Evolutionary conservation across 1,284 basidiomycete species (phyloP).

Genomic region (Ceratobasidium sp.): DNA sequence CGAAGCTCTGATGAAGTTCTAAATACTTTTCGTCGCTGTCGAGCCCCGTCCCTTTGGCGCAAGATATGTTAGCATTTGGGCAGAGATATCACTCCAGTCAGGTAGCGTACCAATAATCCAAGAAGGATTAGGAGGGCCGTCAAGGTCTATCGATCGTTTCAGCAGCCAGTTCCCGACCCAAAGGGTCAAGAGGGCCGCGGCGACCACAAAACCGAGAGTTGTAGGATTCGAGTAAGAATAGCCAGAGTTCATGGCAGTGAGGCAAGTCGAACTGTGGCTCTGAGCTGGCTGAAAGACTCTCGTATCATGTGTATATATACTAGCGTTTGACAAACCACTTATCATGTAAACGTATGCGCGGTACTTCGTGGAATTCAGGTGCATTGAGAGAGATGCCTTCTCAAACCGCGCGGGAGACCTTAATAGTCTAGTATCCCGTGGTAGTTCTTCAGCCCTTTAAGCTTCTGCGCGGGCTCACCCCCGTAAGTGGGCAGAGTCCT

Average conservation of each 20-base stretch:
- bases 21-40: not conserved
- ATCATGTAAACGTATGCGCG: constrained; percentile 1
- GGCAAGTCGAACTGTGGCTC: not conserved
- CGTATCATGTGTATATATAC: not conserved
- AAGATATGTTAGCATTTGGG: not conserved
- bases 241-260: not conserved
- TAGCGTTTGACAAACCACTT: not conserved
- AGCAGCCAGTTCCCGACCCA: not conserved
- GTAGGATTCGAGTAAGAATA: not conserved
- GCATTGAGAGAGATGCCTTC: not conserved
- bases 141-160: not conserved
- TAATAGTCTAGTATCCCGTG: not conserved
- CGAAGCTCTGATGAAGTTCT: not conserved
- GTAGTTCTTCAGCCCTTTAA: not conserved
- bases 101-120: not conserved
- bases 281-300: not conserved
- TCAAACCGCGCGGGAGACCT: not conserved
- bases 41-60: not conserved
- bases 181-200: not conserved
- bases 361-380: not conserved
- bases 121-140: not conserved
- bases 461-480: not conserved
- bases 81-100: not conserved
- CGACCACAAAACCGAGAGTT: not conserved
- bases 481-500: not conserved